phyloP scores from a whole-genome alignment of 2,329 filamentous ascomycete genomes.

The Ampelomyces quisqualis region DNA sequence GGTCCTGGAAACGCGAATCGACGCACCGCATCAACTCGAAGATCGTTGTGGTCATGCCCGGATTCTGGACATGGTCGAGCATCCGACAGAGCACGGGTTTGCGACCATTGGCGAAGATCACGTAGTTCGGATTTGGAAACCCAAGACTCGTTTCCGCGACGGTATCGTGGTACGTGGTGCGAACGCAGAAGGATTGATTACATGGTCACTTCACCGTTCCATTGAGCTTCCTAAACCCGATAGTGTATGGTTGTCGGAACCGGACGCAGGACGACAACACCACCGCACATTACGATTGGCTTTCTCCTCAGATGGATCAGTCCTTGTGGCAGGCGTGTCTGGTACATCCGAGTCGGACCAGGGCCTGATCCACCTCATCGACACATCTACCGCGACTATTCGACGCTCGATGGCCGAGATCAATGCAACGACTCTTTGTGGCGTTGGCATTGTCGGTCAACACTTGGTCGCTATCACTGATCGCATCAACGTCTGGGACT shows the following conservation, averaged over 20 bases:
- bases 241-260: slow-evolving; percentile 22
- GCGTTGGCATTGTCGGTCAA: slow-evolving; percentile 70
- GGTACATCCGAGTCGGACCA: slow-evolving; percentile 47
- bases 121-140: slow-evolving; percentile 77
- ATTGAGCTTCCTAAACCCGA: slow-evolving; percentile 46
- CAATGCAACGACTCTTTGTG: slow-evolving; percentile 64
- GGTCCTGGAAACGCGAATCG: slow-evolving; percentile 78
- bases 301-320: slow-evolving; percentile 60
- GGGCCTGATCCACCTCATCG: slow-evolving; percentile 72
- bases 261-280: slow-evolving; percentile 25
- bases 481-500: slow-evolving; percentile 76
- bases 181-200: slow-evolving; percentile 58
- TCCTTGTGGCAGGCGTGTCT: slow-evolving; percentile 38
- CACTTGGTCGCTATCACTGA: slow-evolving; percentile 75
- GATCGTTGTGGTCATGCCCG: slow-evolving; percentile 52
- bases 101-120: slow-evolving; percentile 83
- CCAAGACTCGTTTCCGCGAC: slow-evolving; percentile 67
- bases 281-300: slow-evolving; percentile 64
- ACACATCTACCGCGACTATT: slow-evolving; percentile 67
- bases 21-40: slow-evolving; percentile 69
- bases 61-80: slow-evolving; percentile 71
- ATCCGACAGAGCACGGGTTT: slow-evolving; percentile 70
- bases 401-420: slow-evolving; percentile 67
- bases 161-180: slow-evolving; percentile 63
- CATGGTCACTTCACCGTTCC: slow-evolving; percentile 70